Base-by-base conservation (phyloP, 768 basidiomycete genomes). In the Naganishia onofrii region DNA sequence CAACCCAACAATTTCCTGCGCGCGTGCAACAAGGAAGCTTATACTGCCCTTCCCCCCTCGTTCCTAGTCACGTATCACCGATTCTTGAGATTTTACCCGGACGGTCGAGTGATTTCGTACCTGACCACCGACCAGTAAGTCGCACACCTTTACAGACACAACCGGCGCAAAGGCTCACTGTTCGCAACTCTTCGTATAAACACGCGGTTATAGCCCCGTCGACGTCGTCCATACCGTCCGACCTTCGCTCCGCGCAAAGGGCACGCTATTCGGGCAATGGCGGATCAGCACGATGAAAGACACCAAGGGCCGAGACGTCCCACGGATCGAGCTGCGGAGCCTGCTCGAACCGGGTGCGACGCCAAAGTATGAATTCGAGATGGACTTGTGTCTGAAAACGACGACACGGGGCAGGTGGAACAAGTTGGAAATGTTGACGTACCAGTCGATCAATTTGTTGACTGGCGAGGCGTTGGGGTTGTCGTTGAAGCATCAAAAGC, bases 81-180 rank as follows among this genome's bases (percentile, higher is more conserved):
- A 36, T 95, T 92, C 80, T 84, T 96, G 88, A 91, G 93, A 31
- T 95, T 95, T 83, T 89, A 89, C 74, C 88, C 91, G 0, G 87
- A 91, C 72, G 93, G 93, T 1, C 86, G 87, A 76, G 93, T 94
- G 3, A 85, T 95, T 9, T 93, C 91, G 28, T 85, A 93, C 2
- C 85, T 94, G 19, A 85, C 90, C 0, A 93, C 92, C 72, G 92
- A 93, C 60, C 77, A 76, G 79, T 80, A 44, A 68, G 78, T 8
- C 7, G 74, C 32, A 4, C n/a, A 21, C 23, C 19, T 10, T 13
- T 31, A n/a, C 42, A 8, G 2, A 15, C 42, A 2, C 15, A 17
- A 42, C 2, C 42, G 7, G 9, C 42, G 42, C 42, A 42, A 8
- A 36, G 6, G 42, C 42, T 42, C 2, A 8, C 15, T 42, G 15